phyloP scores from a whole-genome alignment of 108 stramenopile genomes.

The Skeletonema costatum region DNA sequence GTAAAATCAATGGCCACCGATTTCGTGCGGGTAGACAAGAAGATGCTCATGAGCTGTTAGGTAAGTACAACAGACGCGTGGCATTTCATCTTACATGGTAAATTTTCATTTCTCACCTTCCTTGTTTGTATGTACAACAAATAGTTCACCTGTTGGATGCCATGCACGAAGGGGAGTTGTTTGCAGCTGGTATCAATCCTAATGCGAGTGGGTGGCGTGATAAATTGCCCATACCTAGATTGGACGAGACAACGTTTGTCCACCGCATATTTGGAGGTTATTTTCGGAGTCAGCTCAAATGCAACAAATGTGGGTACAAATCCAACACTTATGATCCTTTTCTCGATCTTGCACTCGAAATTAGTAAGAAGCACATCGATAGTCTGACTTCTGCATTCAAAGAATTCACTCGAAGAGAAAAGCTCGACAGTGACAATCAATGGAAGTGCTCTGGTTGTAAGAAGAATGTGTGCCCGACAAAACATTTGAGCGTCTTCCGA shows the following conservation, averaged over 20 bases:
- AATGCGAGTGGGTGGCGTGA: constrained; percentile 82
- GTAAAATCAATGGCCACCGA: constrained; percentile 69
- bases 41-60: constrained; percentile 94
- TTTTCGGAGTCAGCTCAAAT: constrained; percentile 84
- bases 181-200: constrained; percentile 74
- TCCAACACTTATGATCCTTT: constrained; percentile 96
- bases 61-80: background rate
- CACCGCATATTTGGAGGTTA: constrained; percentile 95
- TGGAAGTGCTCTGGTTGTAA: constrained; percentile 93
- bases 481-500: constrained; percentile 77
- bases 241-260: constrained; percentile 92
- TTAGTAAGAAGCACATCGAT: constrained; percentile 72
- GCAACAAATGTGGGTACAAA: constrained; percentile 79
- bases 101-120: background rate
- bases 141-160: constrained; percentile 92
- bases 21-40: constrained; percentile 95
- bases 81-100: background rate
- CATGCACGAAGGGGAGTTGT: constrained; percentile 86
- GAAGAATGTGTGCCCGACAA: constrained; percentile 77
- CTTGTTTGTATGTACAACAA: background rate
- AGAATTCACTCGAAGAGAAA: constrained; percentile 86
- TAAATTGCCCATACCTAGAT: constrained; percentile 67
- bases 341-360: constrained; percentile 92
- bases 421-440: constrained; percentile 83
- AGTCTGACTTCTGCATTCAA: constrained; percentile 71